Conservation (phyloP, 1,139 yeast genomes). For the Casaregolazyma suthepensis region DNA sequence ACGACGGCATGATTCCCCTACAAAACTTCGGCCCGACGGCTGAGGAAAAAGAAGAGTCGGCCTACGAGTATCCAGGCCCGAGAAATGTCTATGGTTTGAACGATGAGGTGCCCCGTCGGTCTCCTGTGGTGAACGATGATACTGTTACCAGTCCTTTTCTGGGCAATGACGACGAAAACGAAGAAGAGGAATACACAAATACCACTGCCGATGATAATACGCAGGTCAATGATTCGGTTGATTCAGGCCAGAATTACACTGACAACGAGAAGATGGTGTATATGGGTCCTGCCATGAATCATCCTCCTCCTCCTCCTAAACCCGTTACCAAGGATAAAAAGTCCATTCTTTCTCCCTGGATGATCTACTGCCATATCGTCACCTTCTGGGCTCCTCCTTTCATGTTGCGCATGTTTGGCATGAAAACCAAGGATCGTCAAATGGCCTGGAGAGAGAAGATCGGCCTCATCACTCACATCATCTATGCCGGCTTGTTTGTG, state of each 20-base stretch:
- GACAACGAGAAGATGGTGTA: not conserved
- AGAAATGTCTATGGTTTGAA: conserved; percentile 55
- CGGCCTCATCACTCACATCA: conserved; percentile 70
- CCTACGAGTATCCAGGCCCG: conserved; percentile 25
- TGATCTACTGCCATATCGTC: conserved; percentile 65
- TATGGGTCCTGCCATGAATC: not conserved
- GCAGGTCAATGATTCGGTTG: conserved; percentile 2
- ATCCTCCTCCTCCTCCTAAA: not conserved
- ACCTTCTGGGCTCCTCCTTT: conserved; percentile 94
- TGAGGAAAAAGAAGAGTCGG: conserved; percentile 14
- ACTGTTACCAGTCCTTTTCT: conserved; percentile 15
- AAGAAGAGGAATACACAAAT: not conserved
- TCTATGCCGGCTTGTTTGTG: conserved; percentile 68
- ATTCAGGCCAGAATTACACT: not conserved
- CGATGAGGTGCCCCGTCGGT: conserved; percentile 41
- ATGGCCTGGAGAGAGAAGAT: conserved; percentile 97
- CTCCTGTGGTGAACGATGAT: conserved; percentile 6
- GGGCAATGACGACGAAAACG: conserved; percentile 11
- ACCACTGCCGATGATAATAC: conserved; percentile 5
- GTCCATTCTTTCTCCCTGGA: conserved; percentile 58
- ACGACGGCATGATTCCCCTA: conserved; percentile 8
- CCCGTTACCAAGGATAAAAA: conserved; percentile 12
- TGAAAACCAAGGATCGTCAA: conserved; percentile 73
- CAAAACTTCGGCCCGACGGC: conserved; percentile 4
- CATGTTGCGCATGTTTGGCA: conserved; percentile 63